These are phyloP conservation scores for Olyra latifolia DNA, from an alignment of 176 grass and related monocot genomes.

Conservation along the genomic window DNA sequence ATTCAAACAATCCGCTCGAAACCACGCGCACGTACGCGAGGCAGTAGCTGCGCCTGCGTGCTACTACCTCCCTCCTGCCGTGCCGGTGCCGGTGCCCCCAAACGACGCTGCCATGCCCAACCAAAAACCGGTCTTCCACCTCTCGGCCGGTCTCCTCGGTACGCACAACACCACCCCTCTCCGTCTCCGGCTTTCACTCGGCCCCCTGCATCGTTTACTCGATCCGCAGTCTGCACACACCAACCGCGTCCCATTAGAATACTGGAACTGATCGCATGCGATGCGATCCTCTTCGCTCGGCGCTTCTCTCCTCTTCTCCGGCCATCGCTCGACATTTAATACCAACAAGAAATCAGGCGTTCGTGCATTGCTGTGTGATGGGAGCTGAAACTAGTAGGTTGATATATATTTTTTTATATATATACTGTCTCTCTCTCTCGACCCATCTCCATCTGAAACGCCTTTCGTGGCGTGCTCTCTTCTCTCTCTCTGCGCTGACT, in stretches of 20 bases:
- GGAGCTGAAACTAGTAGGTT: not conserved
- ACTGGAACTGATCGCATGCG: no score
- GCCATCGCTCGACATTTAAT: not conserved
- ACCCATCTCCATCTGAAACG: not conserved
- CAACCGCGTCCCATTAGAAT: not conserved
- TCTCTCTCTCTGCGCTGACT: not conserved
- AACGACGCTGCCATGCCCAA: not conserved
- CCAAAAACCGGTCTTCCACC: not conserved
- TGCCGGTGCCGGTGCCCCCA: not conserved
- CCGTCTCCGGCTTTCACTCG: slow-evolving; percentile 21
- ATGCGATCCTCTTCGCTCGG: not conserved
- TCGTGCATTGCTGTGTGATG: not conserved
- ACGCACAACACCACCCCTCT: no score
- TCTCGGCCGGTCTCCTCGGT: not conserved
- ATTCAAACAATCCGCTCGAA: slow-evolving; percentile 12
- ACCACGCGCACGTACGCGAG: not conserved
- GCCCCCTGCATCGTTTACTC: slow-evolving; percentile 19
- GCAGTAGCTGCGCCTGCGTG: not conserved
- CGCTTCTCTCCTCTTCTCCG: not conserved
- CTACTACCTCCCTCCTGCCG: not conserved
- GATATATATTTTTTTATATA: no score
- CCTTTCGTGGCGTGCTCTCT: no score
- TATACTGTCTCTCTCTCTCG: no score
- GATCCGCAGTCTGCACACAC: not conserved
- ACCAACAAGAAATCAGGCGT: slow-evolving; percentile 17